phyloP scores from a whole-genome alignment of 2,329 filamentous ascomycete genomes.

The Aspergillus alliaceus region DNA sequence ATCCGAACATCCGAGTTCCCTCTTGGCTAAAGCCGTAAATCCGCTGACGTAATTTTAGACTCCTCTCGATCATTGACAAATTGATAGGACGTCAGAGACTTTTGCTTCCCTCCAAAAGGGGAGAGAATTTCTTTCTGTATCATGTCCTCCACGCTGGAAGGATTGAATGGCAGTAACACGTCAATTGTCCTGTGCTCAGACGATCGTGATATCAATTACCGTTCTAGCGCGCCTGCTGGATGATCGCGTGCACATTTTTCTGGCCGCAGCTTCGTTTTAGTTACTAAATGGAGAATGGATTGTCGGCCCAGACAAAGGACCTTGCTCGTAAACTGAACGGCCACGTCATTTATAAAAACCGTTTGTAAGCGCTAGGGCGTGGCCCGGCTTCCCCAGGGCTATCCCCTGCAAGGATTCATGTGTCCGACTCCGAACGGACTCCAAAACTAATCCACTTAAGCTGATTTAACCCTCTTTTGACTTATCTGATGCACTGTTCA shows the following conservation, averaged over 20 bases:
- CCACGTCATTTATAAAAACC: conserved; percentile 5
- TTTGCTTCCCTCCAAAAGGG: no score
- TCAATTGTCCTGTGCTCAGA: background rate
- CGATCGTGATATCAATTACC: conserved; percentile 15
- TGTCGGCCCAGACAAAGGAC: background rate
- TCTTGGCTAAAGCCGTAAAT: conserved; percentile 11
- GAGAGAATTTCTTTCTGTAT: background rate
- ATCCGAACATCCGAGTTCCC: conserved; percentile 3
- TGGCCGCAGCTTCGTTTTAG: conserved; percentile 9
- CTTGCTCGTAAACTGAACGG: background rate
- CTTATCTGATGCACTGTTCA: background rate
- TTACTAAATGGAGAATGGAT: conserved; percentile 17
- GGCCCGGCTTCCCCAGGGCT: background rate
- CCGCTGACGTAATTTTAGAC: conserved; percentile 2
- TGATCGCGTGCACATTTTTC: conserved; percentile 8
- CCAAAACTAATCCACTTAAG: background rate
- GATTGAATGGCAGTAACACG: background rate
- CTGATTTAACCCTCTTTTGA: background rate
- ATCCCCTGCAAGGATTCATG: background rate
- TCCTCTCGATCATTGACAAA: background rate
- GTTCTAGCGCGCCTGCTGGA: conserved; percentile 6
- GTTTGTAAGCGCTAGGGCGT: conserved; percentile 1
- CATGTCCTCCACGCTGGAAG: background rate
- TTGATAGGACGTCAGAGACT: no score
- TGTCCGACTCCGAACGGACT: background rate